Evolutionary conservation across 371 early-diverging fungal genomes (phyloP), one percentile per base, ranked within the genome.

Genomic region (Mucor velutinosus): DNA sequence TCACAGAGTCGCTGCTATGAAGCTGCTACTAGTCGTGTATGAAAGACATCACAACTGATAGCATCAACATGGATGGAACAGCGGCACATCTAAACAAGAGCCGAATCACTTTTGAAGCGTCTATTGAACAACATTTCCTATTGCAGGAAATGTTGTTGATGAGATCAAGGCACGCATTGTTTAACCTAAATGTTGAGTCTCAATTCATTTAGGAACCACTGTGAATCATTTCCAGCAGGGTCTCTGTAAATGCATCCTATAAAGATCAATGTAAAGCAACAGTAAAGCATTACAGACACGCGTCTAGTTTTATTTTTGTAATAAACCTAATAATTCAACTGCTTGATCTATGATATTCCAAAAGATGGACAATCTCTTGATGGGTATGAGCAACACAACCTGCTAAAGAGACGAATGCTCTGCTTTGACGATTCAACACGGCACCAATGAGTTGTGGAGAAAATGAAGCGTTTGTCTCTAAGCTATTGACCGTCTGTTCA

Each of bases 351-450:
- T 1, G 5, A 14, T 37, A 1, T 37, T 37, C 37, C 12, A 14
- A 14, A 19, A 72, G 17, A 23, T 65, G 58, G 2, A 43, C 62
- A 7, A 57, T 59, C 17, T 68, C 65, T 43, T 72, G 63, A 64
- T 69, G 69, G 10, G 66, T 5, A 7, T 65, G 64, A 33, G 69
- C 66, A 4, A 73, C 64, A 35, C 62, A 37, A 0, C 73, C 69
- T 11, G 73, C 73, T n/a, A 73, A 56, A 37, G 69, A 66, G 12
- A 73, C 14, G 17, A 51, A 59, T 35, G 63, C 55, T 11, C 37
- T 21, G 10, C 39, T 51, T 27, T 69, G 69, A 3, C 45, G 19
- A 12, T 57, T 39, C 21, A 73, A 29, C 8, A 63, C 27, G 0
- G 19, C 7, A 17, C 69, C 65, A 3, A 73, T 3, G 2, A 4